Evolutionary conservation across 1,284 basidiomycete species (phyloP).

Genomic region (Ceratorhiza oryzae-sativae): DNA sequence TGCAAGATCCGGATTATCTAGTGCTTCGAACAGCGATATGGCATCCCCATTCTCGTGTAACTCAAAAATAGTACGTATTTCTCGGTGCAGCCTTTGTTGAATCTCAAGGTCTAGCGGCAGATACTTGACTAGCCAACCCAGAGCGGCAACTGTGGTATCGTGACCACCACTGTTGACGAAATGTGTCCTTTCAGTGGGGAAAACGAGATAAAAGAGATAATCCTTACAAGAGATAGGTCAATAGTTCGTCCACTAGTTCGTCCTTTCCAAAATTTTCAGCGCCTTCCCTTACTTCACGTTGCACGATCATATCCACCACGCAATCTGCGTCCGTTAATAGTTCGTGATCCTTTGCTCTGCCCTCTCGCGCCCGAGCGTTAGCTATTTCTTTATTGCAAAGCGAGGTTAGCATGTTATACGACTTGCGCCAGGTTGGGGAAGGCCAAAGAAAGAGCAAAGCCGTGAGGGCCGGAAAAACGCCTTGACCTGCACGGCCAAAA

Average conservation of each 20-base stretch:
- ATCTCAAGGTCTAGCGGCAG: conserved; percentile 3
- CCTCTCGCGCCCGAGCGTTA: neutral
- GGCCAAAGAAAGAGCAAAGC: neutral
- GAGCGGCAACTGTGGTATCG: conserved; percentile 11
- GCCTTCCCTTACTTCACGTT: conserved; percentile 3
- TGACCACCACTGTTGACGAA: neutral
- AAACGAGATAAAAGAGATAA: neutral
- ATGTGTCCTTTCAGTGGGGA: neutral
- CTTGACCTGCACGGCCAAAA: neutral
- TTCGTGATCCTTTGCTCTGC: neutral
- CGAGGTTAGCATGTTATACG: neutral
- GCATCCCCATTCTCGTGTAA: neutral
- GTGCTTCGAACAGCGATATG: neutral
- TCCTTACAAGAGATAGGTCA: conserved; percentile 14
- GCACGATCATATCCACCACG: conserved; percentile 27
- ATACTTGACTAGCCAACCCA: conserved; percentile 16
- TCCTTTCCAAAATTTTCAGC: neutral
- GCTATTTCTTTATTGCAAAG: neutral
- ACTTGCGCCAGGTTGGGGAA: conserved; percentile 5
- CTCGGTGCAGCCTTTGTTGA: conserved; percentile 9
- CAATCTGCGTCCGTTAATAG: conserved; percentile 23
- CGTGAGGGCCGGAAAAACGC: neutral
- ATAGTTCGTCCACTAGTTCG: conserved; percentile 17
- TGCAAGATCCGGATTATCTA: neutral
- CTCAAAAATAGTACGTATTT: neutral